Base-by-base conservation (phyloP, 768 basidiomycete genomes). In the Leccinum incarnatum region DNA sequence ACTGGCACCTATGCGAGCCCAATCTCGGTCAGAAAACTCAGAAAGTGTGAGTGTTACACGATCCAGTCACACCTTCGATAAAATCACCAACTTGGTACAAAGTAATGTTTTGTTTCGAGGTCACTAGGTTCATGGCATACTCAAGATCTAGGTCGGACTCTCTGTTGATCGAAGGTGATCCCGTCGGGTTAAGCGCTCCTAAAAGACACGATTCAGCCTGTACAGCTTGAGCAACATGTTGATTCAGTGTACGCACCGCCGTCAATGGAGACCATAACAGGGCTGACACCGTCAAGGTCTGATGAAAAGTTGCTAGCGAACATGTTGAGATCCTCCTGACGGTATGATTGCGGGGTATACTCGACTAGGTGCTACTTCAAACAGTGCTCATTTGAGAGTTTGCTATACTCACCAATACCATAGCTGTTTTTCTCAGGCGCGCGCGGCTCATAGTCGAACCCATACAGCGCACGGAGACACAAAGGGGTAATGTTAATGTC, bases 141-240 rank as follows among this genome's bases (percentile, higher is more conserved):
- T 90, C 81, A 23, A 90, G 81, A 67, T 91, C 89, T 5, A 91
- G 80, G 65, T 86, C 79, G 27, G 87, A 86, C 76, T 89, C 89
- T 19, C 79, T 83, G 27, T 27, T 27, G 27, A 27, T 27, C 7
- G 27, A 27, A 51, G 78, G 77, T 21, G 62, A 69, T 45, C 72
- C 66, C 21, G 79, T 68, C 17, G 74, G 70, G 4, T 75, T 80
- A 59, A 83, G 81, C 37, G 62, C 74, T 11, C 77, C 77, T 53
- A 79, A 76, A 23, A 69, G 65, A 19, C 74, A 12, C 52, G 60
- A 62, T 21, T 32, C 30, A 47, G 4, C 29, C 40, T 19, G 37
- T 30, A 7, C 8, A 10, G 7, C n/a, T 14, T 5, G 29, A n/a
- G 11, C 8, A 45, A n/a, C 19, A 34, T n/a, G 25, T 10, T 9